These are phyloP conservation scores for Phytophthora multivora DNA, from an alignment of 352 stramenopile genomes.

Conservation along the genomic window DNA sequence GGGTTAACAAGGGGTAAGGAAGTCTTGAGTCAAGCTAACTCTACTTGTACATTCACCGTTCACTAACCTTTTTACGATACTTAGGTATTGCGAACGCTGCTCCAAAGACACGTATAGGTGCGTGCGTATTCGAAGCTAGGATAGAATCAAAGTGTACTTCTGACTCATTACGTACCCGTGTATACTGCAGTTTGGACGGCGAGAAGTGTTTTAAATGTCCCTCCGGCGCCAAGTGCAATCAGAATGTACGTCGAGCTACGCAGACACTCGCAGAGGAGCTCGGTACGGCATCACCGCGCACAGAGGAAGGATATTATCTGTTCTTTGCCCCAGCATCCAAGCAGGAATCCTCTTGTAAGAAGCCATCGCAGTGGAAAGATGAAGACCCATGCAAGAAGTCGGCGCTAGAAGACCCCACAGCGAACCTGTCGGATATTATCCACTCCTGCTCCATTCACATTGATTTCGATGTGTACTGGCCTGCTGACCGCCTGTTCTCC, in stretches of 20 bases:
- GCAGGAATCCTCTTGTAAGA: conserved; percentile 25
- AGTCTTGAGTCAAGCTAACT: too few relatives aligned
- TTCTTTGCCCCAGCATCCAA: conserved; percentile 56
- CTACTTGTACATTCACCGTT: too few relatives aligned
- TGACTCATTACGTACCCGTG: neutral
- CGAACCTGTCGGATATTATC: conserved; percentile 45
- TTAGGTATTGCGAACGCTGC: conserved; percentile 44
- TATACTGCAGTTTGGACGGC: conserved; percentile 52
- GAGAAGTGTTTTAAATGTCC: conserved; percentile 62
- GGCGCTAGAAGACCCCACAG: conserved; percentile 12
- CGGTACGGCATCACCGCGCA: conserved; percentile 60
- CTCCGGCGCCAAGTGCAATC: conserved; percentile 48
- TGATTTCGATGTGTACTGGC: conserved; percentile 64
- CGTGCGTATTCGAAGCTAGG: too few relatives aligned
- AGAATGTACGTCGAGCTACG: conserved; percentile 56
- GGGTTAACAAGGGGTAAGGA: conserved; percentile 40
- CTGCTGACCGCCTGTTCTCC: conserved; percentile 57
- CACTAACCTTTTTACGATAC: conserved; percentile 32
- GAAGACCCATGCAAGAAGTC: conserved; percentile 55
- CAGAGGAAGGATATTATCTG: conserved; percentile 58
- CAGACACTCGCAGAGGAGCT: conserved; percentile 48
- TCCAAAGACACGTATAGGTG: conserved; percentile 60
- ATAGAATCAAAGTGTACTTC: neutral
- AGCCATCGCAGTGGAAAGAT: conserved; percentile 46
- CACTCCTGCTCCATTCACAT: conserved; percentile 35